These are phyloP conservation scores for Paraconiothyrium sp. DNA, from an alignment of 2,329 filamentous ascomycete species.

Conservation along the genomic window DNA sequence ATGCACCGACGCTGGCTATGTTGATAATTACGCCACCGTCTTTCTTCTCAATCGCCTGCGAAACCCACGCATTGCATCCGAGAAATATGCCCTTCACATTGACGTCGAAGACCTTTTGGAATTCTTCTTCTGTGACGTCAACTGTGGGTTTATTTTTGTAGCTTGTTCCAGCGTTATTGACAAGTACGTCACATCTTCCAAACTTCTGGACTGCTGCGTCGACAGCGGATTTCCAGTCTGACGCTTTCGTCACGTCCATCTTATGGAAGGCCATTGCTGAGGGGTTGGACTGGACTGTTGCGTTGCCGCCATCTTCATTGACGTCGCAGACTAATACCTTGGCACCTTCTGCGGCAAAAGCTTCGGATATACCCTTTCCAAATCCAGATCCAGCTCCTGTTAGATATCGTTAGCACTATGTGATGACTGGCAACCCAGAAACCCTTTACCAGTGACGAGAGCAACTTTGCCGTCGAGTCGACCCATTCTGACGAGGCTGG, in stretches of 20 bases:
- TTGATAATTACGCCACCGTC: conserved; percentile 71
- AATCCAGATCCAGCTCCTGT: conserved; percentile 70
- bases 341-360: conserved; percentile 68
- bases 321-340: conserved; percentile 71
- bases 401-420: conserved; percentile 12
- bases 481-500: conserved; percentile 40
- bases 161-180: conserved; percentile 69
- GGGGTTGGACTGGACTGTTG: conserved; percentile 57
- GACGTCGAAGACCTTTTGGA: conserved; percentile 72
- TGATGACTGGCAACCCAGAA: conserved; percentile 10
- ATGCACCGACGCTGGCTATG: conserved; percentile 71
- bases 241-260: conserved; percentile 63
- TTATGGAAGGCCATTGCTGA: conserved; percentile 47
- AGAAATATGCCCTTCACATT: conserved; percentile 75
- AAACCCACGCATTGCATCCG: conserved; percentile 67
- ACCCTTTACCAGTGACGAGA: conserved; percentile 61
- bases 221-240: conserved; percentile 63
- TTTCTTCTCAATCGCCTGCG: conserved; percentile 67
- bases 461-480: conserved; percentile 64
- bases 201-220: conserved; percentile 62
- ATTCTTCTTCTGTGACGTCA: conserved; percentile 72
- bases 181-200: conserved; percentile 66
- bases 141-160: conserved; percentile 66
- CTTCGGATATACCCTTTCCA: conserved; percentile 68
- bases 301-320: conserved; percentile 61